Evolutionary conservation across 73 alveolate genomes (phyloP).

Genomic region (Tetrahymena elliotti): DNA sequence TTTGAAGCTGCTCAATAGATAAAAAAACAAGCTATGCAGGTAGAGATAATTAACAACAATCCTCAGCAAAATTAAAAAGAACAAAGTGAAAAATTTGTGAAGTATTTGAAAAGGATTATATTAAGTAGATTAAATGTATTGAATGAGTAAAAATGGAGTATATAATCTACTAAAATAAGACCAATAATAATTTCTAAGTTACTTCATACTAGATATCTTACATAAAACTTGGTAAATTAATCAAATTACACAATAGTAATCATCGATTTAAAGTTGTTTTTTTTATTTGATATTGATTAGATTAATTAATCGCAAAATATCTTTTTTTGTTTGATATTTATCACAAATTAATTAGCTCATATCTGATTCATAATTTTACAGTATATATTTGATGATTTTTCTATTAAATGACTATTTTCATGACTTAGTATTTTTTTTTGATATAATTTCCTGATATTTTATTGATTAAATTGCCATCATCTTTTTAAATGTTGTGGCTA

Average conservation of each 20-base stretch:
- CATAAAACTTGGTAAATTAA: too few species aligned
- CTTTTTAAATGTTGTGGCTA: background rate
- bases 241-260: background rate
- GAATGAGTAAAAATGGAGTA: too few species aligned
- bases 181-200: background rate
- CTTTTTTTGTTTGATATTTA: background rate
- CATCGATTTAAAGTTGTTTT: background rate
- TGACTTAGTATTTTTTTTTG: background rate
- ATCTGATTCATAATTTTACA: background rate
- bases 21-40: background rate
- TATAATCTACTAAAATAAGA: background rate
- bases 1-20: background rate
- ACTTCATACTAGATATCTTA: background rate
- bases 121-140: background rate
- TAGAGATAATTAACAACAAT: background rate
- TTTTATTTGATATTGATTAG: background rate
- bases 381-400: background rate
- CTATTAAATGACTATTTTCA: background rate
- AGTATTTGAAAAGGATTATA: background rate
- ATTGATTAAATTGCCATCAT: background rate
- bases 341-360: background rate
- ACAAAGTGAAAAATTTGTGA: background rate
- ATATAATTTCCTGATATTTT: too few species aligned
- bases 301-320: background rate
- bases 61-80: background rate